phyloP scores from a whole-genome alignment of 352 stramenopile species.

The Phytophthora aleatoria region DNA sequence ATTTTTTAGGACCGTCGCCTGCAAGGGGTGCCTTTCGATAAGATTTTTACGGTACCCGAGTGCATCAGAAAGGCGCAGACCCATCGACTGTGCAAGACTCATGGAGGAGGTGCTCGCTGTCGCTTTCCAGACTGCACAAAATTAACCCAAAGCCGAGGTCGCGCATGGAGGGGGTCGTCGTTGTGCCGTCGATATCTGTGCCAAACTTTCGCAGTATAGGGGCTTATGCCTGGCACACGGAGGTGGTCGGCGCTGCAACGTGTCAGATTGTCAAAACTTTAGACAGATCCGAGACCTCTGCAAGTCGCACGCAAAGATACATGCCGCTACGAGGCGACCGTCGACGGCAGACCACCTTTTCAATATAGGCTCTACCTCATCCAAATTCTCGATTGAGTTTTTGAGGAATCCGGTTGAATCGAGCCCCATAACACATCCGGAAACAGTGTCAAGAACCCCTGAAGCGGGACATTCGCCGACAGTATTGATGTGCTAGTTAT shows the following conservation, averaged over 20 bases:
- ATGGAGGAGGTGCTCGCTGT: constrained; percentile 6
- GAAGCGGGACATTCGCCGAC: not conserved
- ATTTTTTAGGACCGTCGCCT: too few relatives aligned
- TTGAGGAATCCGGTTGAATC: not conserved
- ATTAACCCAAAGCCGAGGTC: not conserved
- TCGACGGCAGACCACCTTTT: not conserved
- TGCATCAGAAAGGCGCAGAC: constrained; percentile 8
- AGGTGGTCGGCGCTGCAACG: constrained; percentile 12
- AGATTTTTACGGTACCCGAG: too few relatives aligned
- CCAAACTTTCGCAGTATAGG: constrained; percentile 12
- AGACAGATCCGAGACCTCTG: constrained; percentile 12
- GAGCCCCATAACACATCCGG: not conserved
- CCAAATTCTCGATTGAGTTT: constrained; percentile 2
- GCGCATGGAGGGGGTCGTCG: constrained; percentile 3
- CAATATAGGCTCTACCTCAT: not conserved
- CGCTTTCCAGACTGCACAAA: not conserved
- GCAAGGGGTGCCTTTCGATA: too few relatives aligned
- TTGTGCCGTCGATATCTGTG: constrained; percentile 3
- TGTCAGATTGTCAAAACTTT: constrained; percentile 10
- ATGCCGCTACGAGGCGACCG: not conserved
- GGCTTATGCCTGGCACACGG: constrained; percentile 7
- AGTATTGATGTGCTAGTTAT: not conserved
- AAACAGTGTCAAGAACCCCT: not conserved
- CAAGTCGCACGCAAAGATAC: constrained; percentile 11
- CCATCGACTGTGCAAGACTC: constrained; percentile 5